phyloP scores from a whole-genome alignment of 208 protist genomes.

The Spongospora subterranea region DNA sequence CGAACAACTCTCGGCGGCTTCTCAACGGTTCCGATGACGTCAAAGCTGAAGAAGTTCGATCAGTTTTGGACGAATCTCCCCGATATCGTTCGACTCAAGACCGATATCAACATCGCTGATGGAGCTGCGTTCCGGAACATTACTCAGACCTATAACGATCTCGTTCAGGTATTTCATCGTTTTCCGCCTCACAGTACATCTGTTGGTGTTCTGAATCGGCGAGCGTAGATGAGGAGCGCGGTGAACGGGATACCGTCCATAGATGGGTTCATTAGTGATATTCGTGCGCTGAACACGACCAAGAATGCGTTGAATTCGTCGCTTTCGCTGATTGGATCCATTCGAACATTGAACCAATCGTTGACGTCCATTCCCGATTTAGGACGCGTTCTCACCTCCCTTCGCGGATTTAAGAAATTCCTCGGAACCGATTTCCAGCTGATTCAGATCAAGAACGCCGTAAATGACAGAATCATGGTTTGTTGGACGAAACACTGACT shows the following conservation, averaged over 20 bases:
- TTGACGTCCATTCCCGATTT: conserved; percentile 8
- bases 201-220: not conserved
- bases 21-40: not conserved
- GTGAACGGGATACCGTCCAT: conserved; percentile 14
- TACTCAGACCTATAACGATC: not conserved
- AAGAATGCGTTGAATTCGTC: not conserved
- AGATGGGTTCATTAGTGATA: conserved; percentile 18
- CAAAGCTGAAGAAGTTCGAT: conserved; percentile 30
- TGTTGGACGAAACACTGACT: not conserved
- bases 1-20: not conserved
- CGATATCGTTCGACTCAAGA: not conserved
- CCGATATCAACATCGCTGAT: conserved; percentile 19
- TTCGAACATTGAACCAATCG: conserved; percentile 12
- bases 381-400: not conserved
- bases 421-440: conserved; percentile 34
- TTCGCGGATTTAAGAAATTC: conserved; percentile 17
- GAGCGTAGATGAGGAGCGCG: not conserved
- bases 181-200: not conserved
- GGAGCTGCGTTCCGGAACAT: not conserved
- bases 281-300: conserved; percentile 33
- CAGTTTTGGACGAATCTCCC: not conserved
- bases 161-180: conserved; percentile 32
- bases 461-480: no score
- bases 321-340: not conserved
- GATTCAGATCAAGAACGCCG: not conserved